Percentiles rank a stretch among this genome's conserved stretches.
phyloP scores from a whole-genome alignment of 2,329 filamentous ascomycete species.

The Cordyceps cicadae region DNA sequence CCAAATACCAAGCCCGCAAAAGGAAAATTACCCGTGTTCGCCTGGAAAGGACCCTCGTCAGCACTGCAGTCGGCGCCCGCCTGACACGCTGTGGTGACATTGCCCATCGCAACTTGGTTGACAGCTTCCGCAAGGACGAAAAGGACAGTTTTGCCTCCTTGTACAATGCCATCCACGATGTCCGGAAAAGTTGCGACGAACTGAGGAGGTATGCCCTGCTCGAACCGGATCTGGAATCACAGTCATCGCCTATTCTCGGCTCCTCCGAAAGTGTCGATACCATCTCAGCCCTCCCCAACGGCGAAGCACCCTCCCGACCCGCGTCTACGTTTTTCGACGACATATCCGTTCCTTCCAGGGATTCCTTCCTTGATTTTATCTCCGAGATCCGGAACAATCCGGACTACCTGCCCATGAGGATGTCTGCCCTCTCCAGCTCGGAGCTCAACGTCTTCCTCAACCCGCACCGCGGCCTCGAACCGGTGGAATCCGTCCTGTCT shows the following conservation, averaged over 20 bases:
- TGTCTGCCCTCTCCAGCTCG: slow-evolving; percentile 64
- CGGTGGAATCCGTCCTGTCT: slow-evolving; percentile 74
- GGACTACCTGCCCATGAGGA: slow-evolving; percentile 75
- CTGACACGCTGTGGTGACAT: slow-evolving; percentile 67
- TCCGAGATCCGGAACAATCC: slow-evolving; percentile 77
- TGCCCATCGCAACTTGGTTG: slow-evolving; percentile 66
- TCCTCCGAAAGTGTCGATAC: slow-evolving; percentile 44
- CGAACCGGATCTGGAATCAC: slow-evolving; percentile 62
- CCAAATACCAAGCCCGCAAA: slow-evolving; percentile 76
- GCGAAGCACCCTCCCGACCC: slow-evolving; percentile 19
- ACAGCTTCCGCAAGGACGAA: slow-evolving; percentile 70
- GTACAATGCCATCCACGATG: slow-evolving; percentile 71
- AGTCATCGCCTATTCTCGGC: slow-evolving; percentile 31
- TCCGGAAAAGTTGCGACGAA: slow-evolving; percentile 68
- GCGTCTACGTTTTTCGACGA: slow-evolving; percentile 56
- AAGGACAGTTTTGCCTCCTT: slow-evolving; percentile 67
- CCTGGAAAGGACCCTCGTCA: slow-evolving; percentile 65
- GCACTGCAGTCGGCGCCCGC: slow-evolving; percentile 65
- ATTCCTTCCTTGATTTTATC: slow-evolving; percentile 71
- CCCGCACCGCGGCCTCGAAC: slow-evolving; percentile 70
- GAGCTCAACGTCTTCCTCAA: slow-evolving; percentile 73
- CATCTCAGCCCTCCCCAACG: slow-evolving; percentile 34
- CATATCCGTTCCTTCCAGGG: slow-evolving; percentile 65
- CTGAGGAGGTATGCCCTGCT: slow-evolving; percentile 61
- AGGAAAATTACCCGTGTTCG: slow-evolving; percentile 63